phyloP scores from a whole-genome alignment of 495 filamentous ascomycete genomes.

The Aspergillus wentii region DNA sequence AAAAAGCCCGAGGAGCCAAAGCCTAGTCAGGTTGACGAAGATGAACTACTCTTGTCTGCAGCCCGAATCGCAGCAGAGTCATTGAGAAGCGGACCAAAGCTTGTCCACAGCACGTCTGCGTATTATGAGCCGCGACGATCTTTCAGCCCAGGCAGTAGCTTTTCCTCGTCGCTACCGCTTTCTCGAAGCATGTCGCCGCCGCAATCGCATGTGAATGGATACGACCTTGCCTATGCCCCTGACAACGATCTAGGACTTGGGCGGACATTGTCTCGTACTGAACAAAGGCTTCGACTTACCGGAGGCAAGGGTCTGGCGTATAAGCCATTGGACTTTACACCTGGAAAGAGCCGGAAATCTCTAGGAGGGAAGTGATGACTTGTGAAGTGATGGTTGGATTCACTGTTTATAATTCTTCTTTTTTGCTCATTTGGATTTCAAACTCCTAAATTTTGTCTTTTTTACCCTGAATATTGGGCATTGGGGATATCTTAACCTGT shows the following conservation, averaged over 20 bases:
- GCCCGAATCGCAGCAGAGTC: slow-evolving; percentile 41
- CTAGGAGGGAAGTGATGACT: not conserved
- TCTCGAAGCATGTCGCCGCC: slow-evolving; percentile 28
- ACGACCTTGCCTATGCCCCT: slow-evolving; percentile 35
- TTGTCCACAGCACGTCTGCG: slow-evolving; percentile 21
- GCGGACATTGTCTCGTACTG: slow-evolving; percentile 35
- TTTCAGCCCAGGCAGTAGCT: slow-evolving; percentile 23
- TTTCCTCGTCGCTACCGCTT: slow-evolving; percentile 15
- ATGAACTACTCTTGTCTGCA: slow-evolving; percentile 36
- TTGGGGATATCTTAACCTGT: no score
- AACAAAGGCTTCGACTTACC: slow-evolving; percentile 34
- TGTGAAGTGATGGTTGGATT: not conserved
- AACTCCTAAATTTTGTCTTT: not conserved
- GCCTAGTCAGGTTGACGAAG: slow-evolving; percentile 33
- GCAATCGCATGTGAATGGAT: slow-evolving; percentile 23
- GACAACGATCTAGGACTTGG: slow-evolving; percentile 32
- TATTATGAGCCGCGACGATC: slow-evolving; percentile 18
- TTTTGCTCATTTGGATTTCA: not conserved
- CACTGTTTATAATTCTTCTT: not conserved
- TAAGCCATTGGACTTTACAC: slow-evolving; percentile 32
- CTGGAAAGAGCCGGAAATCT: slow-evolving; percentile 16
- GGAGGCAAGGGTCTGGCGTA: slow-evolving; percentile 38
- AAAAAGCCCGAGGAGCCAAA: slow-evolving; percentile 15
- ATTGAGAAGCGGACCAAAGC: slow-evolving; percentile 29
- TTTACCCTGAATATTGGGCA: no score